These are phyloP conservation scores for Suillus fuscotomentosus DNA, from an alignment of 768 basidiomycete genomes.

Conservation along the genomic window DNA sequence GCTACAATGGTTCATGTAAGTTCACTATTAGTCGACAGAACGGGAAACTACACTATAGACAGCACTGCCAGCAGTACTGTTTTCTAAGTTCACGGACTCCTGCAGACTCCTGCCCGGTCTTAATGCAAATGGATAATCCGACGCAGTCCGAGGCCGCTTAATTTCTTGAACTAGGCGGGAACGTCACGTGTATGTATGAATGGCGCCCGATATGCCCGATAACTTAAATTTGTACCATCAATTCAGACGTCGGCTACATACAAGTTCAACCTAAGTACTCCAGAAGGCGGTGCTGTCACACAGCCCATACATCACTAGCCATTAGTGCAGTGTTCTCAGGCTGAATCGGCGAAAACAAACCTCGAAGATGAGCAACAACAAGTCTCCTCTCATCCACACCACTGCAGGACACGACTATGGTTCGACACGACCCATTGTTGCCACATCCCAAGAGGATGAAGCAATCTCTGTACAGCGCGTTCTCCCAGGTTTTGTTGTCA, in stretches of 20 bases:
- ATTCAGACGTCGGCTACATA: no score
- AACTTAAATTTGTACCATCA: background rate
- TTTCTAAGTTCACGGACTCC: background rate
- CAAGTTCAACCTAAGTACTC: no score
- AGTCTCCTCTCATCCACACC: background rate
- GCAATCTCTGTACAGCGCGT: background rate
- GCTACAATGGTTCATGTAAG: no score
- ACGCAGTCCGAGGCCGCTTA: no score
- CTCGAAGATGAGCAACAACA: background rate
- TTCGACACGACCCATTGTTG: background rate
- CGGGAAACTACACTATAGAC: background rate
- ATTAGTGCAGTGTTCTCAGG: background rate
- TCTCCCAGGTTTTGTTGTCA: conserved; percentile 13
- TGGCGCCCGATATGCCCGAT: background rate
- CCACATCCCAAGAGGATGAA: background rate
- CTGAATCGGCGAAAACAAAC: background rate
- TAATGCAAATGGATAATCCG: background rate
- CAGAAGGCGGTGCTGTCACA: background rate
- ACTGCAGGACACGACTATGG: background rate
- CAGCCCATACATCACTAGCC: background rate
- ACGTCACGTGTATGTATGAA: background rate
- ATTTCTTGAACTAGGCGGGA: background rate
- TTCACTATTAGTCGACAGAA: background rate
- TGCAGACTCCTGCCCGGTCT: background rate
- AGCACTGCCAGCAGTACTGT: no score